phyloP scores from a whole-genome alignment of 1,139 yeast species.

The Taphrina deformans region DNA sequence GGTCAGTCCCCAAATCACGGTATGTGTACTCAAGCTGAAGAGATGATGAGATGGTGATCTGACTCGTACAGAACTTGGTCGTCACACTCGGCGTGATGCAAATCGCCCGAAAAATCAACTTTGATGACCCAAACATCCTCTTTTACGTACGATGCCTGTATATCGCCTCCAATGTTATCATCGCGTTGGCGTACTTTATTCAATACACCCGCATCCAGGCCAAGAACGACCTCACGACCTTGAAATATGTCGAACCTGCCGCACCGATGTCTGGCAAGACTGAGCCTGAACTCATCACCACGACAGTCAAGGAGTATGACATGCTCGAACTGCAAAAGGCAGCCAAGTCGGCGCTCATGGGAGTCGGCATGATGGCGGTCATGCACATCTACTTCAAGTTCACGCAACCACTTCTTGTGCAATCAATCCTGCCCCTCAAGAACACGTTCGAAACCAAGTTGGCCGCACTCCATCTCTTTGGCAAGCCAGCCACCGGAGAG shows the following conservation, averaged over 20 bases:
- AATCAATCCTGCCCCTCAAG: conserved; percentile 86
- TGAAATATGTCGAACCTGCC: conserved; percentile 88
- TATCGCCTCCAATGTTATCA: conserved; percentile 62
- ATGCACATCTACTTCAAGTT: conserved; percentile 98
- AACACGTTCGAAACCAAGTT: conserved; percentile 86
- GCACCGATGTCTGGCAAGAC: conserved; percentile 74
- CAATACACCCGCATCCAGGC: conserved; percentile 18
- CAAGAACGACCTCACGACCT: conserved; percentile 65
- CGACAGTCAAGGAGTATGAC: conserved; percentile 94
- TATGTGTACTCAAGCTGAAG: background rate
- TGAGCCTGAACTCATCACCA: conserved; percentile 69
- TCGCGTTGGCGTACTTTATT: conserved; percentile 59
- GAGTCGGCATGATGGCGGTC: conserved; percentile 96
- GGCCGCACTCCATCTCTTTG: conserved; percentile 86
- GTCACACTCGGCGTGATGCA: conserved; percentile 98
- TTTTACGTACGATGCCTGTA: conserved; percentile 77
- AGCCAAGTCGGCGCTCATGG: conserved; percentile 65
- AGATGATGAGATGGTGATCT: too few species aligned
- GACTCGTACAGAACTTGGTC: conserved; percentile 61
- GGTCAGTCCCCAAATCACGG: conserved; percentile 26
- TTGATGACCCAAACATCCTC: conserved; percentile 77
- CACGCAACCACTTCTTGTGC: conserved; percentile 96
- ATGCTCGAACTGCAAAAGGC: conserved; percentile 31
- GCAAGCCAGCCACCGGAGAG: conserved; percentile 81
- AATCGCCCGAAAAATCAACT: conserved; percentile 82